Conservation (phyloP, 441 rosid species). For the Mallotus repandus region DNA sequence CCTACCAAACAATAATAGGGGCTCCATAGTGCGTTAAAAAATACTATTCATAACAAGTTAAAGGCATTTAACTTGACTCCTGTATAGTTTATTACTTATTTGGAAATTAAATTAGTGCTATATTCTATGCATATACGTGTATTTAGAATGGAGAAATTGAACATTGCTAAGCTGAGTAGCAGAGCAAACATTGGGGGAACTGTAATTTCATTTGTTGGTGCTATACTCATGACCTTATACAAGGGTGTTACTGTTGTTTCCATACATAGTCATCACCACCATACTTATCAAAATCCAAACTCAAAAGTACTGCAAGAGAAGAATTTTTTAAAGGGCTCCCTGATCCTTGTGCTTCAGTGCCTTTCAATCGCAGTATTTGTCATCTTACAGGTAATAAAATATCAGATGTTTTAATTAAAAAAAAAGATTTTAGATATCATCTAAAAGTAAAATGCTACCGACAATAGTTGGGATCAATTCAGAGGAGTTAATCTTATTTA, state of each 20-base stretch:
- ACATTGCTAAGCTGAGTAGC: not conserved
- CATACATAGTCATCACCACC: not conserved
- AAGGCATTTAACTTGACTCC: not conserved
- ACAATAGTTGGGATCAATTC: too few relatives aligned
- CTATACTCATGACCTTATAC: constrained; percentile 7
- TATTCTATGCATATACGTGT: not conserved
- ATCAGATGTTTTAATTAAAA: too few relatives aligned
- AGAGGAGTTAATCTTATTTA: too few relatives aligned
- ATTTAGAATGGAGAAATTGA: not conserved
- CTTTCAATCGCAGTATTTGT: not conserved
- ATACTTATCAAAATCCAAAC: not conserved
- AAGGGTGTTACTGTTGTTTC: constrained; percentile 1
- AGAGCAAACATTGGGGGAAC: constrained; percentile 13
- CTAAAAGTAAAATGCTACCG: too few relatives aligned
- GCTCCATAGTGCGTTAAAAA: too few relatives aligned
- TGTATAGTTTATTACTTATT: not conserved
- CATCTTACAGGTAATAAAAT: not conserved
- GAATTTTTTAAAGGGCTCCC: not conserved
- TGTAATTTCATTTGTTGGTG: constrained; percentile 8
- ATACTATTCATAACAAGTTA: too few relatives aligned
- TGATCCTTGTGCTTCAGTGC: not conserved
- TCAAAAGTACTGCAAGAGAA: not conserved
- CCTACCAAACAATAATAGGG: not conserved
- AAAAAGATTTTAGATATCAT: too few relatives aligned
- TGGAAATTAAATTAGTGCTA: not conserved